Conservation (phyloP, 2,329 filamentous ascomycete genomes). For the Tolypocladium sp. region DNA sequence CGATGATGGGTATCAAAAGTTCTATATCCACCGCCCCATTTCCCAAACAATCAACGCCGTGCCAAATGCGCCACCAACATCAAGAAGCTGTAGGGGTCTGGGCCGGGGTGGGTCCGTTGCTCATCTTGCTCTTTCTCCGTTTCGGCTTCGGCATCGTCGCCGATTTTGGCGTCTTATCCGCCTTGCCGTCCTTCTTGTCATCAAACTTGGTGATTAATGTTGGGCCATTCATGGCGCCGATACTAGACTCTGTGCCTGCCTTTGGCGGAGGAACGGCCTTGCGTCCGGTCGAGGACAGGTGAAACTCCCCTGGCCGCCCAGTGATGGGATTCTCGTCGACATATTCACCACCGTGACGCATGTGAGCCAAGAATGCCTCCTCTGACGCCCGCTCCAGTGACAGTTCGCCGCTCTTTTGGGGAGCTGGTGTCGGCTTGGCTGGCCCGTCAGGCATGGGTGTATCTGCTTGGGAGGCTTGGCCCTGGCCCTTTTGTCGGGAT, state of each 20-base stretch:
- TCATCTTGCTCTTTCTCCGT: constrained; percentile 39
- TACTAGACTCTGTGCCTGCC: constrained; percentile 17
- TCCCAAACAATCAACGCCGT: not conserved
- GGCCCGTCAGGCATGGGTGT: constrained; percentile 37
- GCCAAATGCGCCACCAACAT: not conserved
- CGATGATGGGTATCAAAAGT: not conserved
- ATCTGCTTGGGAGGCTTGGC: constrained; percentile 28
- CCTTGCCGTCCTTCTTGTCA: constrained; percentile 37
- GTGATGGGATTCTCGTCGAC: constrained; percentile 62
- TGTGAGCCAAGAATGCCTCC: constrained; percentile 47
- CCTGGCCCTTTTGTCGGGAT: constrained; percentile 16
- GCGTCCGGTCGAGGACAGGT: constrained; percentile 52
- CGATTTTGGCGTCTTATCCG: constrained; percentile 34
- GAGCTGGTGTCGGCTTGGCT: constrained; percentile 15
- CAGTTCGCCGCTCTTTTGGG: constrained; percentile 27
- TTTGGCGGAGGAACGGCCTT: constrained; percentile 28
- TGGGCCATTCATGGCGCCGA: constrained; percentile 25
- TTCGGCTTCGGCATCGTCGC: constrained; percentile 32
- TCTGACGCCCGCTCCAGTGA: constrained; percentile 41
- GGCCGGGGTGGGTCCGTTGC: constrained; percentile 21
- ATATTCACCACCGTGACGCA: constrained; percentile 53
- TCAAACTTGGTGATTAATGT: constrained; percentile 31
- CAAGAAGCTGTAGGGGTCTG: constrained; percentile 16
- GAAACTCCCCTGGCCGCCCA: constrained; percentile 56
- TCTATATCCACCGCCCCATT: not conserved